These are phyloP conservation scores for Cladosporium velox DNA, from an alignment of 2,329 filamentous ascomycete genomes.

Conservation along the genomic window DNA sequence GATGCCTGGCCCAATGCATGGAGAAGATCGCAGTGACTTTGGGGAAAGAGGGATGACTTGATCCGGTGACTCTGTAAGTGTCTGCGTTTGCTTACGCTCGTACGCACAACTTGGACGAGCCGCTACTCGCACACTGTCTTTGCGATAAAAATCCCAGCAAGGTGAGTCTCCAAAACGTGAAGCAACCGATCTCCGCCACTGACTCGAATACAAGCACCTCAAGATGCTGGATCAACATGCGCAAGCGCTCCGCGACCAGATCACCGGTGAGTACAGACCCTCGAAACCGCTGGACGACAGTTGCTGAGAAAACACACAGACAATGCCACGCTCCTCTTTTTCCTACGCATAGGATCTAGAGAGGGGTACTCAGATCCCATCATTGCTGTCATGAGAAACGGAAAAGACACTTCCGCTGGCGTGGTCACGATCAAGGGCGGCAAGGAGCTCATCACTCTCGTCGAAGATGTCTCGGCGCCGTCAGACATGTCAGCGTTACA, in stretches of 20 bases:
- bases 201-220: background rate
- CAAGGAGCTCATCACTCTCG: background rate
- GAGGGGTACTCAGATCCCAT: background rate
- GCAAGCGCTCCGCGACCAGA: constrained; percentile 1
- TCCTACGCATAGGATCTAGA: background rate
- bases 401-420: background rate
- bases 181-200: background rate
- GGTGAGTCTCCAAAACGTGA: background rate
- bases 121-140: background rate
- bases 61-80: background rate
- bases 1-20: background rate
- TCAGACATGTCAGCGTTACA: background rate
- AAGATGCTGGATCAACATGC: background rate
- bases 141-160: background rate
- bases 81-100: background rate
- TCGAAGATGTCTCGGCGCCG: background rate
- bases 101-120: background rate
- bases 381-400: background rate
- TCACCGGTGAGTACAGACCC: background rate
- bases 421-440: background rate
- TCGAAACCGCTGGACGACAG: background rate
- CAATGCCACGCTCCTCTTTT: background rate
- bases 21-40: background rate
- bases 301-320: background rate
- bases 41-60: background rate